A percentile compares a stretch with the other conserved stretches of the same genome.
These are phyloP conservation scores for Pythium utonaiense DNA, from an alignment of 352 stramenopile genomes.

Conservation along the genomic window DNA sequence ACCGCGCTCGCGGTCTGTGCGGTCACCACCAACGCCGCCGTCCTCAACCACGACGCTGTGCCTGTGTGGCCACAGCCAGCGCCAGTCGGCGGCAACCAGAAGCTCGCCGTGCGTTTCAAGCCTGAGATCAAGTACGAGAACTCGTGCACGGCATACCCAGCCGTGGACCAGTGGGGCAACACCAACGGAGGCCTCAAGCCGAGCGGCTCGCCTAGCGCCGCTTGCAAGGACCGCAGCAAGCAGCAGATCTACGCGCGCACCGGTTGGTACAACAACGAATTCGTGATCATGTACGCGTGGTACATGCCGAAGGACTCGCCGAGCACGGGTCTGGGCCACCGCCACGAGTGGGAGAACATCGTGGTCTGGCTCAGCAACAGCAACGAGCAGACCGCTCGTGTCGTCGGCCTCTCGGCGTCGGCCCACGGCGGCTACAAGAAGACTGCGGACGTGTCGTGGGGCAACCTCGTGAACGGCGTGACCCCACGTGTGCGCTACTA, in stretches of 20 bases:
- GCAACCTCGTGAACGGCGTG: constrained; percentile 7
- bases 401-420: constrained; percentile 13
- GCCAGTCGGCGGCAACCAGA: constrained; percentile 18
- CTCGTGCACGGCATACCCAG: constrained; percentile 34
- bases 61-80: constrained; percentile 24
- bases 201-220: constrained; percentile 21
- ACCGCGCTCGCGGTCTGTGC: constrained; percentile 10
- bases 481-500: constrained; percentile 15
- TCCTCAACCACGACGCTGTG: constrained; percentile 25
- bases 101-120: constrained; percentile 28
- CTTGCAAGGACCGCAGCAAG: constrained; percentile 18
- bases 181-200: constrained; percentile 30
- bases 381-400: constrained; percentile 7
- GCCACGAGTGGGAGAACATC: constrained; percentile 36
- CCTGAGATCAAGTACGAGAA: constrained; percentile 33
- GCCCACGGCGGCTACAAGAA: constrained; percentile 19
- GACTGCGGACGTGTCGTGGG: constrained; percentile 5
- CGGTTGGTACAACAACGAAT: constrained; percentile 26
- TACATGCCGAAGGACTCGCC: constrained; percentile 44
- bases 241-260: constrained; percentile 26
- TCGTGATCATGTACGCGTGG: constrained; percentile 35
- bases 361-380: constrained; percentile 37
- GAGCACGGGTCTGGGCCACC: constrained; percentile 28
- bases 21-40: constrained; percentile 5
- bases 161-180: constrained; percentile 28